Evolutionary conservation across 2,329 filamentous ascomycete species (phyloP).

Genomic region (Aspergillus fijiensis): DNA sequence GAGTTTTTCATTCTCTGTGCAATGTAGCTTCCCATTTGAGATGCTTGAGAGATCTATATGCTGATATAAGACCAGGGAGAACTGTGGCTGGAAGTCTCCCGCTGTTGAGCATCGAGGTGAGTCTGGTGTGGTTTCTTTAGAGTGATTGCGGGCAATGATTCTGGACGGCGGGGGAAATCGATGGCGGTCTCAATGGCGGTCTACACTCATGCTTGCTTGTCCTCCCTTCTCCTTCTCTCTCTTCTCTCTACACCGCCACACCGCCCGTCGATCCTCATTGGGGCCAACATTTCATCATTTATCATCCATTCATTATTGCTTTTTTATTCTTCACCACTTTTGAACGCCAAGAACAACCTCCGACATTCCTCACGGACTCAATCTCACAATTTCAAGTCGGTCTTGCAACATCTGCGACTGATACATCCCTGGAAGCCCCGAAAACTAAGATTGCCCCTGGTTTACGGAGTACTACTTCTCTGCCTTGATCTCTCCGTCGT

Average conservation of each 20-base stretch:
- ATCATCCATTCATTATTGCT: conserved; percentile 1
- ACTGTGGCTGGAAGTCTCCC: conserved; percentile 16
- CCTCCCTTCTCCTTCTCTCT: too few relatives aligned
- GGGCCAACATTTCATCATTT: not conserved
- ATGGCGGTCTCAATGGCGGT: not conserved
- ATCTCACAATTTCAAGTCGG: not conserved
- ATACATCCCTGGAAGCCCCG: not conserved
- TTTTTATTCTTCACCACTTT: not conserved
- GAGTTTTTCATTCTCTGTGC: too few relatives aligned
- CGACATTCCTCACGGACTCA: not conserved
- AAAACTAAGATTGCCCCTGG: not conserved
- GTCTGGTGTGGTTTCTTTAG: conserved; percentile 4
- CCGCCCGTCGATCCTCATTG: not conserved
- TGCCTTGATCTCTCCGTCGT: not conserved
- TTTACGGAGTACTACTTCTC: not conserved
- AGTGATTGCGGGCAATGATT: not conserved
- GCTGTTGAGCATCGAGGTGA: conserved; percentile 12
- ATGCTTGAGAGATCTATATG: not conserved
- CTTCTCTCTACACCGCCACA: conserved; percentile 26
- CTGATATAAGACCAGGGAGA: conserved; percentile 23
- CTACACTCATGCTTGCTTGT: conserved; percentile 13
- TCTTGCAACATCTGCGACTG: not conserved
- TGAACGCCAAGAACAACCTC: not conserved
- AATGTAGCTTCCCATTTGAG: not conserved
- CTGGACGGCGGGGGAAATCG: not conserved